Evolutionary conservation across 179 eudicot genomes (phyloP).

Genomic region (Gypsophila paniculata): DNA sequence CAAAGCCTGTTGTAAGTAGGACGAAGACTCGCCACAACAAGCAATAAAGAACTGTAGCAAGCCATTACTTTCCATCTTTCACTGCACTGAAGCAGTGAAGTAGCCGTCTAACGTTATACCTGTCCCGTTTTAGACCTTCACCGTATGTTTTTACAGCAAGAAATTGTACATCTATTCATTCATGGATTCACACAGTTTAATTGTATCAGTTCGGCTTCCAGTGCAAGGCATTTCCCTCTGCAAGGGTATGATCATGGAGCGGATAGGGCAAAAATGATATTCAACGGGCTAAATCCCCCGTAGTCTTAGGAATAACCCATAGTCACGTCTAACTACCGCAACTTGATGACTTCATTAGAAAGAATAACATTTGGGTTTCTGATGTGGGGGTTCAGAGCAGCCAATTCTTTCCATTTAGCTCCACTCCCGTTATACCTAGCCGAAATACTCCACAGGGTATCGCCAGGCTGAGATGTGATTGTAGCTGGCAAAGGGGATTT

Average conservation of each 20-base stretch:
- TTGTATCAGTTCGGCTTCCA: background rate
- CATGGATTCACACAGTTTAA: constrained; percentile 12
- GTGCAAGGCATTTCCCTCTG: constrained; percentile 6
- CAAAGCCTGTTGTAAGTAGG: too few relatives aligned
- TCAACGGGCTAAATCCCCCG: background rate
- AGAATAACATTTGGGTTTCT: constrained; percentile 60
- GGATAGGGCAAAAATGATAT: background rate
- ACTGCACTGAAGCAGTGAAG: too few relatives aligned
- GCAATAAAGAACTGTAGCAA: background rate
- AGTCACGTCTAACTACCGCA: constrained; percentile 27
- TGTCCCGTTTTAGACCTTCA: background rate
- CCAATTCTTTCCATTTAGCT: constrained; percentile 56
- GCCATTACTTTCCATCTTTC: too few relatives aligned
- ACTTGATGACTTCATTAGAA: constrained; percentile 46
- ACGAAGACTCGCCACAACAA: background rate
- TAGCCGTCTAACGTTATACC: too few relatives aligned
- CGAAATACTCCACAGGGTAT: constrained; percentile 85
- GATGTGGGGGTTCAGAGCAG: constrained; percentile 47
- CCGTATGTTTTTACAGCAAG: constrained; percentile 22
- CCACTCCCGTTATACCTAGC: constrained; percentile 43
- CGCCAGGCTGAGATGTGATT: constrained; percentile 52
- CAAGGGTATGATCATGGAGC: background rate
- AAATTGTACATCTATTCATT: constrained; percentile 14
- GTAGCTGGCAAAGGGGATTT: constrained; percentile 42
- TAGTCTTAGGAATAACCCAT: background rate